phyloP scores from a whole-genome alignment of 1,284 basidiomycete genomes.

The Melampsora americana region DNA sequence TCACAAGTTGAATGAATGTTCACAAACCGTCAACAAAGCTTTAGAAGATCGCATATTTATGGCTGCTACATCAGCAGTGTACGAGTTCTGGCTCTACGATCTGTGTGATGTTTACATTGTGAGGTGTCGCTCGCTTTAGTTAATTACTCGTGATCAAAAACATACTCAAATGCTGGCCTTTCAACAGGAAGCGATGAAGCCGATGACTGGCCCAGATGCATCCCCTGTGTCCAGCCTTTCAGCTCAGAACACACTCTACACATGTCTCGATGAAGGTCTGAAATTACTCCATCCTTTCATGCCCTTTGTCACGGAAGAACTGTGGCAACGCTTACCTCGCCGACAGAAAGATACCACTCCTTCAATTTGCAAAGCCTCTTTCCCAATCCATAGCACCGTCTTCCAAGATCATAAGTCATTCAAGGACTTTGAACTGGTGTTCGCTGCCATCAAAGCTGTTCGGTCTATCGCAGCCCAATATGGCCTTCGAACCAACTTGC shows the following conservation, averaged over 20 bases:
- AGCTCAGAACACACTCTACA: conserved; percentile 94
- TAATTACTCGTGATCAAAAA: not conserved
- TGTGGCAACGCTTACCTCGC: conserved; percentile 93
- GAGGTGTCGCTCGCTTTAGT: conserved; percentile 51
- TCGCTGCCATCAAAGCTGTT: conserved; percentile 71
- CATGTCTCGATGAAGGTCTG: conserved; percentile 84
- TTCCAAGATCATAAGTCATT: conserved; percentile 73
- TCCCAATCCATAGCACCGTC: conserved; percentile 60
- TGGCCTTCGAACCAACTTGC: conserved; percentile 80
- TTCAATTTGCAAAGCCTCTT: conserved; percentile 61
- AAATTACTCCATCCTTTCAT: conserved; percentile 94
- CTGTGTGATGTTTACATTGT: conserved; percentile 98
- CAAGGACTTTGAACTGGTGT: conserved; percentile 80
- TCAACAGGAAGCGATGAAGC: conserved; percentile 88
- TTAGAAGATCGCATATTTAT: conserved; percentile 86
- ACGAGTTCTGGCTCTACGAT: conserved; percentile 98
- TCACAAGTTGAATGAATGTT: conserved; percentile 83
- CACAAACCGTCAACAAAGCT: conserved; percentile 70
- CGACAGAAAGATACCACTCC: conserved; percentile 74
- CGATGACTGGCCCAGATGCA: conserved; percentile 78
- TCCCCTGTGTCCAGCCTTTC: conserved; percentile 64
- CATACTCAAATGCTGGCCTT: not conserved
- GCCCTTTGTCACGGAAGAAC: conserved; percentile 97
- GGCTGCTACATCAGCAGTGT: conserved; percentile 74
- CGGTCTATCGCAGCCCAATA: conserved; percentile 88